Evolutionary conservation across 495 filamentous ascomycete species (phyloP), one percentile per base, ranked within the genome.

Genomic region (Pyrenula massariospora): DNA sequence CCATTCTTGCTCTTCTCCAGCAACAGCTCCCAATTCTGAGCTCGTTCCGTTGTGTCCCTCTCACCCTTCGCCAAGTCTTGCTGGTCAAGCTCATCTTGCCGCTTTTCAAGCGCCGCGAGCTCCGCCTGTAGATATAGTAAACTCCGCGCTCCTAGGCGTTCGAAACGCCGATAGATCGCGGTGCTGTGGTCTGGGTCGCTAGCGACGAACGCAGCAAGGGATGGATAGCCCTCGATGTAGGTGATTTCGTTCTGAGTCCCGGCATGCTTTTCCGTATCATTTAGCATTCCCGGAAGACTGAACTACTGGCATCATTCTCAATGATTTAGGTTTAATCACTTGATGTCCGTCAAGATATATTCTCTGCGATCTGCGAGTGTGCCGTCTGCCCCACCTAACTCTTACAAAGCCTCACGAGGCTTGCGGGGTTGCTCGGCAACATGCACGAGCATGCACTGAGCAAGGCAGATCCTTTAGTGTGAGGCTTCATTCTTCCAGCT

Each of bases 41-140:
- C 31, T 42, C 31, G 31, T 42, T 42, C 31, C 31, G 31, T 42
- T 15, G 31, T 42, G 31, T 42, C 31, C 8, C 5, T 5, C 31
- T 42, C 31, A 42, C 31, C 31, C 31, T 42, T 42, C 31, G 31
- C 31, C 31, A 42, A 42, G 12, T 63, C 63, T 21, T 50, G 2
- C 0, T 12, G 0, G 20, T 63, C 62, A 12, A 59, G 24, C 5
- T 53, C 54, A 3, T 59, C 50, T 0, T 55, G 52, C n/a, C 50
- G 25, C 11, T 5, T 47, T 22, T 66, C 58, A 1, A 61, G n/a
- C 22, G 57, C 58, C 12, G 59, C 47, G n/a, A 66, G 51, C 25
- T 64, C 63, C 50, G 60, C 64, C 52, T 66, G 63, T 22, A 61
- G 58, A 50, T 65, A 66, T 0, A 66, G 55, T 11, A 66, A 50